phyloP scores from a whole-genome alignment of 129 eudicot species.

The Kitagawia praeruptora region DNA sequence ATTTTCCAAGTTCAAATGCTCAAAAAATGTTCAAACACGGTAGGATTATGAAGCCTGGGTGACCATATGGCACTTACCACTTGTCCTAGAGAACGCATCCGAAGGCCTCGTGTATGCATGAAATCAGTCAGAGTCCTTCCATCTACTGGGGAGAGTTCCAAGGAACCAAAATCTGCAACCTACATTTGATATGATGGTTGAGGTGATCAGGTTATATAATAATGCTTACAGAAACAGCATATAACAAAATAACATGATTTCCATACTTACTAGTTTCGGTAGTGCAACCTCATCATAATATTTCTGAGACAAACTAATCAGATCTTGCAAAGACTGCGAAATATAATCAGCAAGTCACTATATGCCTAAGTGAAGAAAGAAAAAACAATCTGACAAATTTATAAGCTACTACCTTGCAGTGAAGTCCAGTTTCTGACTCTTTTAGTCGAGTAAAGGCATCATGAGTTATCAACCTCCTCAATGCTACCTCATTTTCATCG shows the following conservation, averaged over 20 bases:
- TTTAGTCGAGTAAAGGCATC: slow-evolving; percentile 74
- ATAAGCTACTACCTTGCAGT: slow-evolving; percentile 63
- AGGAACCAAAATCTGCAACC: slow-evolving; percentile 99
- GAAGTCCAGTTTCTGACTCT: slow-evolving; percentile 94
- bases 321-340: slow-evolving; percentile 79
- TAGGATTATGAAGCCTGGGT: not conserved
- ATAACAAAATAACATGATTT: not conserved
- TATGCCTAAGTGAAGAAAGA: slow-evolving; percentile 6
- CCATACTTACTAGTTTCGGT: slow-evolving; percentile 74
- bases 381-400: slow-evolving; percentile 5
- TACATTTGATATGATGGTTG: slow-evolving; percentile 19
- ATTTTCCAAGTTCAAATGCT: not conserved
- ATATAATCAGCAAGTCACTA: slow-evolving; percentile 19
- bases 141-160: slow-evolving; percentile 98
- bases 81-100: slow-evolving; percentile 99
- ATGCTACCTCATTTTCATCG: slow-evolving; percentile 44
- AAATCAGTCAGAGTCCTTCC: slow-evolving; percentile 96
- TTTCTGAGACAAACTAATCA: slow-evolving; percentile 66
- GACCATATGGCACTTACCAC: slow-evolving; percentile 37
- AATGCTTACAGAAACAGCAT: slow-evolving; percentile 1
- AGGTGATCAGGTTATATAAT: slow-evolving; percentile 16
- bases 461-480: slow-evolving; percentile 62
- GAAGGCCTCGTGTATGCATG: slow-evolving; percentile 98
- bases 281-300: slow-evolving; percentile 92
- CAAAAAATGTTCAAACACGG: not conserved